Conservation (phyloP, 129 eudicot species). For the Artemisia argyi region DNA sequence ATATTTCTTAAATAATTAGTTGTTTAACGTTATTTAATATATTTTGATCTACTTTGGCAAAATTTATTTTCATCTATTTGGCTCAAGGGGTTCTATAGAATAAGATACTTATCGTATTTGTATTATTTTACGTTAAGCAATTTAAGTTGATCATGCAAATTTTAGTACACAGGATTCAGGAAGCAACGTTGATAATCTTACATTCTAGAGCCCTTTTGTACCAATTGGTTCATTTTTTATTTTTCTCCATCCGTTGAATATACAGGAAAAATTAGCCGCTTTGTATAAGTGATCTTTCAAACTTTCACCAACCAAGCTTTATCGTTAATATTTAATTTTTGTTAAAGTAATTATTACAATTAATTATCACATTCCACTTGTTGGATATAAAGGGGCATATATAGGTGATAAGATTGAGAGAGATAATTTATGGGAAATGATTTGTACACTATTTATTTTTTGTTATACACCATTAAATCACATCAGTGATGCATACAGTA, state of each 20-base stretch:
- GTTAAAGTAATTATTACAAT: neutral
- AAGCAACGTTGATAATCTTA: too few relatives aligned
- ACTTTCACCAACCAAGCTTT: conserved; percentile 7
- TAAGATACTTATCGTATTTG: neutral
- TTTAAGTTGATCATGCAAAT: too few relatives aligned
- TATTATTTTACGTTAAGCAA: neutral
- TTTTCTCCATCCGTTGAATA: too few relatives aligned
- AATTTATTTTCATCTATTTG: too few relatives aligned
- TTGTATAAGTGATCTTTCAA: neutral
- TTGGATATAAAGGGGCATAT: neutral
- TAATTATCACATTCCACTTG: conserved; percentile 4
- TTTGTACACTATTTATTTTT: too few relatives aligned
- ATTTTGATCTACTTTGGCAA: too few relatives aligned
- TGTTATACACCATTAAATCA: too few relatives aligned
- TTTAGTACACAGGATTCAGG: too few relatives aligned
- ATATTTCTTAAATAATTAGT: neutral
- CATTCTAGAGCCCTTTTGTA: too few relatives aligned
- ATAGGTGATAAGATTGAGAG: neutral
- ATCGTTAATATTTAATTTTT: neutral
- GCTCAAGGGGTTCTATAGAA: neutral
- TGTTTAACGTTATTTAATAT: neutral
- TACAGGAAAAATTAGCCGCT: neutral
- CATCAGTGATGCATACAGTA: too few relatives aligned
- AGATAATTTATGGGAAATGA: too few relatives aligned
- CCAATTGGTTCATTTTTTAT: too few relatives aligned